Evolutionary conservation across 345 rosid genomes (phyloP).

Genomic region (Eucalyptus coolabah): DNA sequence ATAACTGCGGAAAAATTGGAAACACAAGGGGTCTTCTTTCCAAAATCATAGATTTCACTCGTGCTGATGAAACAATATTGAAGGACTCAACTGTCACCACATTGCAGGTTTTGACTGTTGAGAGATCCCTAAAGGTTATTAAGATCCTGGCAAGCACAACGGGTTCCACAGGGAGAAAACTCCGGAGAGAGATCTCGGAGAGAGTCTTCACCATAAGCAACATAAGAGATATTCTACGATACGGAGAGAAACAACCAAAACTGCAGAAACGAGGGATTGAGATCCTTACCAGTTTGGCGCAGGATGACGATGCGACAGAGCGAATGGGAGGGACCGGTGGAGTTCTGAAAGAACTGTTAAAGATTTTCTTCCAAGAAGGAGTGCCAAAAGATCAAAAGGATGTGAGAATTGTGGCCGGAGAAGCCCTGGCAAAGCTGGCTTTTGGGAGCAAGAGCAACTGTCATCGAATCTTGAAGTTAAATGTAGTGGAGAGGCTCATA

Average conservation of each 20-base stretch:
- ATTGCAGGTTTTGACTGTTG: slow-evolving; percentile 44
- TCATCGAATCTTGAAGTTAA: slow-evolving; percentile 39
- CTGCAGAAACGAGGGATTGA: slow-evolving; percentile 61
- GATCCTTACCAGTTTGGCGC: slow-evolving; percentile 47
- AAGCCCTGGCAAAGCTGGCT: slow-evolving; percentile 67
- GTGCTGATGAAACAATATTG: slow-evolving; percentile 30
- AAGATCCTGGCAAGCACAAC: slow-evolving; percentile 62
- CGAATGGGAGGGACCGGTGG: slow-evolving; percentile 67
- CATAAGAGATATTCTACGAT: slow-evolving; percentile 51
- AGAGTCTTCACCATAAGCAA: slow-evolving; percentile 54
- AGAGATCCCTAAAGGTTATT: slow-evolving; percentile 52
- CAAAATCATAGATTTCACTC: slow-evolving; percentile 63
- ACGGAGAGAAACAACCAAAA: slow-evolving; percentile 27
- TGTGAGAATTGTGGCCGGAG: slow-evolving; percentile 59
- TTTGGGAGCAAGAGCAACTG: slow-evolving; percentile 61
- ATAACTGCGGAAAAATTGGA: slow-evolving; percentile 79
- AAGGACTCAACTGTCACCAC: slow-evolving; percentile 21
- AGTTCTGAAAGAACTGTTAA: slow-evolving; percentile 48
- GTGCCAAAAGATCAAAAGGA: not conserved
- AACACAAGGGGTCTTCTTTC: slow-evolving; percentile 69
- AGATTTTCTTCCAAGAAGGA: slow-evolving; percentile 37
- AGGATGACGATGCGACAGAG: slow-evolving; percentile 55
- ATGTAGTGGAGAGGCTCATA: slow-evolving; percentile 29
- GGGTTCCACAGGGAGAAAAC: slow-evolving; percentile 47
- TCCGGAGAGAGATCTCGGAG: slow-evolving; percentile 64